Evolutionary conservation across 2,329 filamentous ascomycete genomes (phyloP).

Genomic region (Trichoderma cornu-damae): DNA sequence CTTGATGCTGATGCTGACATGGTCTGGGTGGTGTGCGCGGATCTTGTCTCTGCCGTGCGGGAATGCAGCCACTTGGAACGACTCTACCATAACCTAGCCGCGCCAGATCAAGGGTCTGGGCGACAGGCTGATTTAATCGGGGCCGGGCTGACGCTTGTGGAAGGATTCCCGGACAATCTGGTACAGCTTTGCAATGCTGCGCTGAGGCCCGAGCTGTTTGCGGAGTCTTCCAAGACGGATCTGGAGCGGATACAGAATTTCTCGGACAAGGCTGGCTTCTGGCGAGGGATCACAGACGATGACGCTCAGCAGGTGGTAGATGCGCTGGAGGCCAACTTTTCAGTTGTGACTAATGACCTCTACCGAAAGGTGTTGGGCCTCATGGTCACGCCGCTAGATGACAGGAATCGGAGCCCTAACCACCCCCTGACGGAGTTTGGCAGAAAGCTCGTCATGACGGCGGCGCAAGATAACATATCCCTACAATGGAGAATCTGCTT

Average conservation of each 20-base stretch:
- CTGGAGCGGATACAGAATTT: constrained; percentile 71
- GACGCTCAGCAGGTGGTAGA: constrained; percentile 65
- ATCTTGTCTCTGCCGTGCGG: constrained; percentile 72
- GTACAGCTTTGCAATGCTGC: constrained; percentile 62
- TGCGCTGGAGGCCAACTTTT: constrained; percentile 62
- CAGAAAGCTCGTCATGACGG: constrained; percentile 65
- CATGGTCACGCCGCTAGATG: constrained; percentile 43
- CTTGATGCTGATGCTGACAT: constrained; percentile 66
- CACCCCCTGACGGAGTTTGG: constrained; percentile 69
- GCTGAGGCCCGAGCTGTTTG: constrained; percentile 67
- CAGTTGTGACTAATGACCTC: constrained; percentile 49
- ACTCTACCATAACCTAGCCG: constrained; percentile 61
- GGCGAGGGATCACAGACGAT: constrained; percentile 74
- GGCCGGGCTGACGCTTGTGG: constrained; percentile 65
- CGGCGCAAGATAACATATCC: constrained; percentile 72
- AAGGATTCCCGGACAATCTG: constrained; percentile 64
- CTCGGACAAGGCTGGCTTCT: constrained; percentile 73
- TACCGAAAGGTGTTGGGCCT: constrained; percentile 49
- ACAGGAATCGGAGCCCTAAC: constrained; percentile 42
- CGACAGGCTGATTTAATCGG: constrained; percentile 59
- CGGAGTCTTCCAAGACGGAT: constrained; percentile 64
- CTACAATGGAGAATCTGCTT: constrained; percentile 70
- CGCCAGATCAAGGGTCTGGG: constrained; percentile 48
- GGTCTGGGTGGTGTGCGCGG: constrained; percentile 80
- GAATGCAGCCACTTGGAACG: constrained; percentile 74